Base-by-base conservation (phyloP, 2,329 filamentous ascomycete genomes). In the Ascomycota sp. region DNA sequence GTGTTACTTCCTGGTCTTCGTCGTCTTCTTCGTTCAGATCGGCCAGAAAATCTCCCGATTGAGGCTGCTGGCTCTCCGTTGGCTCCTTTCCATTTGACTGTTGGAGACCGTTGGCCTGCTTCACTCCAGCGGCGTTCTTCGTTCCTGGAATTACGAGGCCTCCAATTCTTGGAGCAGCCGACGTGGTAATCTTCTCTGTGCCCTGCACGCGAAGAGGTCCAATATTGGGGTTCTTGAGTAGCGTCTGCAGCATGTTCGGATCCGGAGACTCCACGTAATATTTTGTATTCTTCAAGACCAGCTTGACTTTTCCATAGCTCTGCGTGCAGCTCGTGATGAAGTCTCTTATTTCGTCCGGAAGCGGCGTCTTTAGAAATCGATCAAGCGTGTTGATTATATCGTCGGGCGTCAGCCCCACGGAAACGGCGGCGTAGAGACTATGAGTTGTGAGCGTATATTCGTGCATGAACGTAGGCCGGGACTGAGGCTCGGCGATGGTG, bases 191-290 rank as follows among this genome's bases (percentile, higher is more conserved):
- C 31, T 78, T 78, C 11, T 63, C 59, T 8, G 63, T 61, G 10
- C 69, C 70, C 36, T 91, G 77, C 4, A 91, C 68, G 33, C 85
- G 70, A 31, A 81, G 72, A 12, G 73, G 68, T 1, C 80, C 77
- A 34, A 98, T 92, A 30, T 80, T 68, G 10, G 72, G 65, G 48
- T 95, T 86, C 44, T 78, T 74, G 23, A 95, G 62, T n/a, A 95
- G 63, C 44, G 68, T 77, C 50, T 93, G 82, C 33, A 95, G 62
- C 47, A 94, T 79, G 8, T 74, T 65, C 9, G 83, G 76, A 50
- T 95, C 86, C 13, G 79, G 75, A 43, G 80, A 94, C 53, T 98
- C 89, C 36, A 95, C 74, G 42, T 78, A 94, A 52, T 92, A 94
- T 39, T 81, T 79, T 37, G 86, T 95, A 43, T 94, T 79, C 51